Conservation (phyloP, 495 filamentous ascomycete species). For the Talaromyces adpressus region DNA sequence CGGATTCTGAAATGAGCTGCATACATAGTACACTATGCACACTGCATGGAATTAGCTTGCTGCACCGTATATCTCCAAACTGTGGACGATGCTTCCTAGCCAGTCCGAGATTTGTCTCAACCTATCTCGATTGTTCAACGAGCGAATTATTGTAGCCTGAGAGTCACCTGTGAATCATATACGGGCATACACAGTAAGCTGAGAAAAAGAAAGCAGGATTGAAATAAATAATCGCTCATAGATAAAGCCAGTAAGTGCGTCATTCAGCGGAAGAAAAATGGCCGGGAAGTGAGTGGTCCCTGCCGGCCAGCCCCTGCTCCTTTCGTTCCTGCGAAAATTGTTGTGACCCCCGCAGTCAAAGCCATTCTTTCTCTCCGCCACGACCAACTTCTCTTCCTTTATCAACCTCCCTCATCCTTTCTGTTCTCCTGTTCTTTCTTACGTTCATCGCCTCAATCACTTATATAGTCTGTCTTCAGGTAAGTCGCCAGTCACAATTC, state of each 20-base stretch:
- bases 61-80: not conserved
- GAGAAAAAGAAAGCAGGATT: not conserved
- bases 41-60: not conserved
- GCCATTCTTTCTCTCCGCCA: not conserved
- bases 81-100: not conserved
- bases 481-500: not conserved
- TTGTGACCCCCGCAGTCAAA: not conserved
- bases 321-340: not conserved
- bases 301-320: not conserved
- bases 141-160: not conserved
- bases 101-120: not conserved
- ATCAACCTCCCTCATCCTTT: not conserved
- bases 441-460: not conserved
- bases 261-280: not conserved
- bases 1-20: not conserved
- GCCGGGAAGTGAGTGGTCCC: not conserved
- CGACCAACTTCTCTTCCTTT: not conserved
- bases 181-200: not conserved
- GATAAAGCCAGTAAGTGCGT: not conserved
- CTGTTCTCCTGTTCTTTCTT: not conserved
- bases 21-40: no score
- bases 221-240: not conserved
- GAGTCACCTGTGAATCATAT: not conserved
- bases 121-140: not conserved
- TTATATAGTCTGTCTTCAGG: not conserved